These are phyloP conservation scores for Phialophora macrospora DNA, from an alignment of 2,329 filamentous ascomycete genomes.

Conservation along the genomic window DNA sequence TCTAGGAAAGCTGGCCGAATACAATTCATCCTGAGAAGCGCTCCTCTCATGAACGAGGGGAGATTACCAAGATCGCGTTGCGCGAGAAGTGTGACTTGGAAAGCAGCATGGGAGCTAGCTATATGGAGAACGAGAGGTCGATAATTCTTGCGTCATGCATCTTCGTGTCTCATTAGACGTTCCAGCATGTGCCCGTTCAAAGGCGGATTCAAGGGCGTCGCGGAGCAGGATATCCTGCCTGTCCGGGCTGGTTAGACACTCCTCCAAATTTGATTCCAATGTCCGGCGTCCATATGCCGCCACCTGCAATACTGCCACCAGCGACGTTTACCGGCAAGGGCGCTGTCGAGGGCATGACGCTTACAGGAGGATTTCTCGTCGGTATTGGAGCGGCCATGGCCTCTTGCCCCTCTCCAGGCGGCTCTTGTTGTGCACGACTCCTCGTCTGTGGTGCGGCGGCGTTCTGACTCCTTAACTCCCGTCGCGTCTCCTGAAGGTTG, in stretches of 20 bases:
- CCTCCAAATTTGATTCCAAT: slow-evolving; percentile 79
- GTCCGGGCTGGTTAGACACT: slow-evolving; percentile 35
- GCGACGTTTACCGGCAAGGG: slow-evolving; percentile 26
- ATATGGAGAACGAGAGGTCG: neutral
- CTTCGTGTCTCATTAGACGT: neutral
- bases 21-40: neutral
- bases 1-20: neutral
- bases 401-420: slow-evolving; percentile 27
- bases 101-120: neutral
- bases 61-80: neutral
- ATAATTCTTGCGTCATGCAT: neutral
- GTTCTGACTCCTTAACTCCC: slow-evolving; percentile 47
- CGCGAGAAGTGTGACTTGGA: neutral
- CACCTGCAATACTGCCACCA: slow-evolving; percentile 40
- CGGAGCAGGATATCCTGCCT: slow-evolving; percentile 35
- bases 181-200: neutral
- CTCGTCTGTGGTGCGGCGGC: slow-evolving; percentile 22
- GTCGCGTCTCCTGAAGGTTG: slow-evolving; percentile 53
- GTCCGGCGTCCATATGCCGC: slow-evolving; percentile 76
- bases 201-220: slow-evolving; percentile 7
- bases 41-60: neutral
- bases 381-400: slow-evolving; percentile 55
- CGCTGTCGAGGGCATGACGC: slow-evolving; percentile 52
- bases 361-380: slow-evolving; percentile 56
- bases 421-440: slow-evolving; percentile 44